Conservation (phyloP, 441 rosid genomes). For the Arabidopsis lyrata region DNA sequence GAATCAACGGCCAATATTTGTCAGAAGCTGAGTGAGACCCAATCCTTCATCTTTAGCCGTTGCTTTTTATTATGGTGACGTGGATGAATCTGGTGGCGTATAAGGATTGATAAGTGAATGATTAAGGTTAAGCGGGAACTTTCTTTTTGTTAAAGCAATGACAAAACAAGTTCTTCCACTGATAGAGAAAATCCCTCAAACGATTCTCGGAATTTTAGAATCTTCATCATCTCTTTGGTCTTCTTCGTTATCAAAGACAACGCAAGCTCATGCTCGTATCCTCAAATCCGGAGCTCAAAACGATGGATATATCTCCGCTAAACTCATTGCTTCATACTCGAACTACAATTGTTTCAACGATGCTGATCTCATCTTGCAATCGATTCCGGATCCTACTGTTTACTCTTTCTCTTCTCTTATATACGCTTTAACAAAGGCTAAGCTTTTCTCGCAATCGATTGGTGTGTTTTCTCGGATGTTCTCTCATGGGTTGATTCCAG, state of each 20-base stretch:
- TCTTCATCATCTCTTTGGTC: constrained; percentile 42
- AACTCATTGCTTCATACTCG: constrained; percentile 56
- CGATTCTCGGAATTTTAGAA: constrained; percentile 44
- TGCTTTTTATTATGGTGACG: constrained; percentile 11
- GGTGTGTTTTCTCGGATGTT: constrained; percentile 59
- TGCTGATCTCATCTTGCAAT: constrained; percentile 49
- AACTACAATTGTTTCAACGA: constrained; percentile 49
- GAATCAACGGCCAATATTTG: constrained; percentile 19
- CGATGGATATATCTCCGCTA: constrained; percentile 46
- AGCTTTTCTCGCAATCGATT: constrained; percentile 50
- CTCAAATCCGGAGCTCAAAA: constrained; percentile 52
- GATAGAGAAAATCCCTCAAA: constrained; percentile 49
- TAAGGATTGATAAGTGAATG: background rate
- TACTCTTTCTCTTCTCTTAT: constrained; percentile 58
- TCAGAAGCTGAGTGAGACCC: background rate
- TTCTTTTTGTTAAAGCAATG: constrained; percentile 15
- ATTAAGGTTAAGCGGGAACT: constrained; percentile 22
- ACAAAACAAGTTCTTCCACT: constrained; percentile 48
- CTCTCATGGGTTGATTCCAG: constrained; percentile 54
- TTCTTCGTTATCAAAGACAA: constrained; percentile 47
- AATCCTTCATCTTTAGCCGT: constrained; percentile 17
- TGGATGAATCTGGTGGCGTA: constrained; percentile 2
- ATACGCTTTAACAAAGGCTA: constrained; percentile 51
- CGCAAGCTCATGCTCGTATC: constrained; percentile 57
- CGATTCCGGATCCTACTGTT: constrained; percentile 47